Evolutionary conservation across 768 basidiomycete genomes (phyloP), one percentile per base, ranked within the genome.

Genomic region (Russula sp.): DNA sequence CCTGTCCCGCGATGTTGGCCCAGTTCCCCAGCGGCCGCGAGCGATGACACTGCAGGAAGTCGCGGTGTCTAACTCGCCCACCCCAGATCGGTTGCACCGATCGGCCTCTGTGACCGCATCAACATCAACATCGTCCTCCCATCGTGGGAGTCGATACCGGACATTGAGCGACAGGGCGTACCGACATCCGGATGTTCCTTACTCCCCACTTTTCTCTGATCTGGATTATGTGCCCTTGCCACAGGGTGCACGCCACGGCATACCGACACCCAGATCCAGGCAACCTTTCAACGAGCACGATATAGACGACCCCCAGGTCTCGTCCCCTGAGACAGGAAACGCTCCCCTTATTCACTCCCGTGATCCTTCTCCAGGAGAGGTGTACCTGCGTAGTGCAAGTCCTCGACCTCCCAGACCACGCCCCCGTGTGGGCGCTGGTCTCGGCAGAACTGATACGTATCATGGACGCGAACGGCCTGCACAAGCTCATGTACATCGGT

Each of bases 111-210:
- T 22, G 9, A 41, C n/a, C 5, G 18, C 46, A 13, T 39, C 56
- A 16, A 20, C 45, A 5, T 47, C 52, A 35, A 7, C 7, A 3
- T 49, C 56, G 14, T 39, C 50, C 3, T 20, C 5, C 16, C 38
- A n/a, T 39, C 11, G 20, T 9, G 46, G 50, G 32, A 6, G 13
- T 36, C 56, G 57, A 38, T 48, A 42, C 20, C 56, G 57, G 46
- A 63, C 57, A n/a, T 43, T 63, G 16, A 18, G 39, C 13, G 57
- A 63, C 39, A 58, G 61, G 36, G 61, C 56, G 20, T 63, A 54
- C 39, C 45, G 46, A 42, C 61, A 59, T 38, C 61, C 61, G 22
- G 61, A 63, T 13, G 61, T 63, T 13, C 61, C 61, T 7, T 36
- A 22, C 16, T 58, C 61, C 14, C 61, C 61, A 18, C 57, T 63